phyloP scores from a whole-genome alignment of 371 early-diverging fungal genomes.

The Apophysomyces elegans region DNA sequence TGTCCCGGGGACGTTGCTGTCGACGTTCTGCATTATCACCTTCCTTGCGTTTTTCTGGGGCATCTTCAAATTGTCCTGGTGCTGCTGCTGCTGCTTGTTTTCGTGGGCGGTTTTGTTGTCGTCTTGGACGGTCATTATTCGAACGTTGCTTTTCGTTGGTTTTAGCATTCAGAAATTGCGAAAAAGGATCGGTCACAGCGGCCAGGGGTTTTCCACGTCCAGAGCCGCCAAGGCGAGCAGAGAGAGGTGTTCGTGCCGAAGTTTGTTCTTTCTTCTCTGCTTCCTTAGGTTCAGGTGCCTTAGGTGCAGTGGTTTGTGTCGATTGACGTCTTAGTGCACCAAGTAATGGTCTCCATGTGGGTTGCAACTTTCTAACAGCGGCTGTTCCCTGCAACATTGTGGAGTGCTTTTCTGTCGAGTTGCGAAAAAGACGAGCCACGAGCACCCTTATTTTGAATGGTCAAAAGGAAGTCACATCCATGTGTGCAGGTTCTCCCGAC shows the following conservation, averaged over 20 bases:
- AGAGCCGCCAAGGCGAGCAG: slow-evolving; percentile 43
- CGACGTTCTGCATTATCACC: slow-evolving; percentile 9
- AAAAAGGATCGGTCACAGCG: slow-evolving; percentile 38
- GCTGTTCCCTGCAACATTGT: neutral
- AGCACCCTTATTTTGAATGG: neutral
- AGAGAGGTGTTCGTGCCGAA: slow-evolving; percentile 15
- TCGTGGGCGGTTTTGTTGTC: slow-evolving; percentile 17
- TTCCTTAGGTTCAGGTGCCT: slow-evolving; percentile 3
- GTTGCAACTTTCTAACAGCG: slow-evolving; percentile 1
- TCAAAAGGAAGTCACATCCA: neutral
- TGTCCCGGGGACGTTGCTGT: slow-evolving; percentile 15
- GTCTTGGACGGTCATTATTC: neutral
- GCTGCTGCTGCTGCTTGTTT: slow-evolving; percentile 18
- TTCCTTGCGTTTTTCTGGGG: slow-evolving; percentile 7
- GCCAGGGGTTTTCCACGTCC: slow-evolving; percentile 44
- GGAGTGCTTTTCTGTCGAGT: neutral
- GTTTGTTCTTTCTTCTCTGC: neutral
- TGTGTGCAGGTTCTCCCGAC: too few relatives aligned
- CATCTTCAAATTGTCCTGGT: slow-evolving; percentile 32
- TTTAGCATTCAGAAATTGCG: slow-evolving; percentile 33
- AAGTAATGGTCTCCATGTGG: neutral
- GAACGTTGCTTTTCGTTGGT: slow-evolving; percentile 11
- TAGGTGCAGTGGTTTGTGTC: slow-evolving; percentile 1
- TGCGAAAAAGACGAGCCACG: neutral
- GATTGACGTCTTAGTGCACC: neutral